A percentile compares a stretch with the other conserved stretches of the same genome.
phyloP scores from a whole-genome alignment of 164 flowering plant genomes.

The Cinnamomum micranthum region DNA sequence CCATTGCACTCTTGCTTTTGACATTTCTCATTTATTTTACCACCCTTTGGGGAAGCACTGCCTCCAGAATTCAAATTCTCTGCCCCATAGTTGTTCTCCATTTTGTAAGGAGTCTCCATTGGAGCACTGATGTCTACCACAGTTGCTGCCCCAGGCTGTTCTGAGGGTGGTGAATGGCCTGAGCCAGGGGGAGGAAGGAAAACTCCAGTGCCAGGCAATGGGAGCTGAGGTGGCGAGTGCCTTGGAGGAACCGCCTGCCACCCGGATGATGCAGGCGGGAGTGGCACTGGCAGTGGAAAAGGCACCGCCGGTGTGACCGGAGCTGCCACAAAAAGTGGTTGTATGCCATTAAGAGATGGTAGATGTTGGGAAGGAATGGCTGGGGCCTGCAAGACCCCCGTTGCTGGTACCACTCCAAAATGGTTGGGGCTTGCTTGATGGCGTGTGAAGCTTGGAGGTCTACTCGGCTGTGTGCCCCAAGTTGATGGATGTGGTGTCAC shows the following conservation, averaged over 20 bases:
- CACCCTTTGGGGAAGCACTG: constrained; percentile 25
- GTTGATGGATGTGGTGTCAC: constrained; percentile 30
- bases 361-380: constrained; percentile 41
- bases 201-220: constrained; percentile 90
- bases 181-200: constrained; percentile 86
- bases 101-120: constrained; percentile 21
- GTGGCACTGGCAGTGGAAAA: constrained; percentile 53
- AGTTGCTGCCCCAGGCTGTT: constrained; percentile 13
- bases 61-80: constrained; percentile 24
- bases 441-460: constrained; percentile 46
- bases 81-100: constrained; percentile 33
- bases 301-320: constrained; percentile 55
- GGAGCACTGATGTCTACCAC: constrained; percentile 21
- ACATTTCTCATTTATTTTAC: constrained; percentile 18
- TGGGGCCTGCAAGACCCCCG: constrained; percentile 63
- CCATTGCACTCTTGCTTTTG: constrained; percentile 42
- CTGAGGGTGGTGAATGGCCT: constrained; percentile 24
- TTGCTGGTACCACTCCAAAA: constrained; percentile 39
- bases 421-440: constrained; percentile 54
- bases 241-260: constrained; percentile 58
- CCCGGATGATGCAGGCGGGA: constrained; percentile 53
- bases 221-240: constrained; percentile 61
- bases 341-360: constrained; percentile 51
- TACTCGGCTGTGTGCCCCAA: constrained; percentile 56
- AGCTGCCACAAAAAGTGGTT: constrained; percentile 53